Percentiles rank a stretch among this genome's conserved stretches.
These are phyloP conservation scores for Diplocarpon rosae DNA, from an alignment of 2,329 filamentous ascomycete genomes.

Conservation along the genomic window DNA sequence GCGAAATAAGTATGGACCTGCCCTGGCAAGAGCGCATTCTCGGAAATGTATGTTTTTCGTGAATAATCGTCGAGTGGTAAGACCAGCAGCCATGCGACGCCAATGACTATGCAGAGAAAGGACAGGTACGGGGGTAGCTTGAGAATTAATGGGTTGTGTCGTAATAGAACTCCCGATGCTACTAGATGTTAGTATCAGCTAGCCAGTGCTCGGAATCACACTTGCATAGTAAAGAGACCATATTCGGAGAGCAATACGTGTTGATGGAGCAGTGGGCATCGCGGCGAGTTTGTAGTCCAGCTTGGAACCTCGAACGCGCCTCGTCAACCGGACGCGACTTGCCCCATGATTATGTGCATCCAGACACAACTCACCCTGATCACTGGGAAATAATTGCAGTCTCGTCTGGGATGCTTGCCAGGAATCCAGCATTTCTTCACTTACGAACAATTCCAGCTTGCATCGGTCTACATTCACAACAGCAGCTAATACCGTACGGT, in stretches of 20 bases:
- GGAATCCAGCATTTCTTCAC: too few species aligned
- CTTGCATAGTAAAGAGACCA: slow-evolving; percentile 23
- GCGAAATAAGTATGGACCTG: slow-evolving; percentile 98
- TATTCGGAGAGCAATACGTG: slow-evolving; percentile 7
- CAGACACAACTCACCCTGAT: too few species aligned
- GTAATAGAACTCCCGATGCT: slow-evolving; percentile 54
- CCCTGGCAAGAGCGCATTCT: slow-evolving; percentile 89
- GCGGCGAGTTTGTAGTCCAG: slow-evolving; percentile 4
- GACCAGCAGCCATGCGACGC: slow-evolving; percentile 80
- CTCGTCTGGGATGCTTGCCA: too few species aligned
- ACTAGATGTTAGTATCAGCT: slow-evolving; percentile 9
- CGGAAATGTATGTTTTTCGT: slow-evolving; percentile 86
- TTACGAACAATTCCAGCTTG: slow-evolving; percentile 6
- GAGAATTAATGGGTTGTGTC: slow-evolving; percentile 70
- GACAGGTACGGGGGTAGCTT: slow-evolving; percentile 83
- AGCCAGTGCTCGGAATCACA: neutral
- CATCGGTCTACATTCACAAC: slow-evolving; percentile 5
- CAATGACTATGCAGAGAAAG: slow-evolving; percentile 70
- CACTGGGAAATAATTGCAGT: too few species aligned
- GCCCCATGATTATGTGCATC: too few species aligned
- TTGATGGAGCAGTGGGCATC: slow-evolving; percentile 4
- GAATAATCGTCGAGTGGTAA: slow-evolving; percentile 88
- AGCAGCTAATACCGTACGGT: neutral
- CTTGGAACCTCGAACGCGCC: slow-evolving; percentile 1
- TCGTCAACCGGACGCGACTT: slow-evolving; percentile 10